phyloP scores from a whole-genome alignment of 139 green algal species.

The Chlamydomonas schloesseri region DNA sequence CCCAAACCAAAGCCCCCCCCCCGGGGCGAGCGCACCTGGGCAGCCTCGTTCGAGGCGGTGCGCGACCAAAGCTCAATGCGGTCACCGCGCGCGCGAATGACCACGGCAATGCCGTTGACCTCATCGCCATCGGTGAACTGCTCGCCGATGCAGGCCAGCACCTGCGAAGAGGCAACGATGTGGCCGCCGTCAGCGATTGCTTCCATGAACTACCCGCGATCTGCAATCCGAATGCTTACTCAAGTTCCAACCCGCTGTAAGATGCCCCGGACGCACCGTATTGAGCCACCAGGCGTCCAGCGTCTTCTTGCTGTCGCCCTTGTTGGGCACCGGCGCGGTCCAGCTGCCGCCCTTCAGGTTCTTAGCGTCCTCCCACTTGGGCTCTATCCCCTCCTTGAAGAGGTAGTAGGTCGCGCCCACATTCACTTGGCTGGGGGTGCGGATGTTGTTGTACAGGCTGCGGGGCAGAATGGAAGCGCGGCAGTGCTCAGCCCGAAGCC shows the following conservation, averaged over 20 bases:
- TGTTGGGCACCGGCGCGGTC: conserved; percentile 85
- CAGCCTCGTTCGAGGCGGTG: conserved; percentile 90
- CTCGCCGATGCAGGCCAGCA: conserved; percentile 98
- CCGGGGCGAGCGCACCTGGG: conserved; percentile 61
- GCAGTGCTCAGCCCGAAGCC: neutral
- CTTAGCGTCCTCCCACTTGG: conserved; percentile 98
- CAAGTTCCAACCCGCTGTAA: too few relatives aligned
- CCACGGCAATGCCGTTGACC: conserved; percentile 96
- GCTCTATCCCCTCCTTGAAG: conserved; percentile 98
- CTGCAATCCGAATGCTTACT: too few relatives aligned
- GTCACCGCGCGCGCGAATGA: conserved; percentile 86
- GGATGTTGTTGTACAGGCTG: conserved; percentile 99
- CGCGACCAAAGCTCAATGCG: conserved; percentile 96
- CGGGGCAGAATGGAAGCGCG: neutral
- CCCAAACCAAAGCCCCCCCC: too few relatives aligned
- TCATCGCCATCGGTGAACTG: conserved; percentile 97
- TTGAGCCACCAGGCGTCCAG: conserved; percentile 97
- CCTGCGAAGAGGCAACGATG: conserved; percentile 61
- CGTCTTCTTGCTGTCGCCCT: conserved; percentile 67
- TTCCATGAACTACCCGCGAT: neutral
- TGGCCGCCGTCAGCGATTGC: too few relatives aligned
- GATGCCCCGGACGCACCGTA: conserved; percentile 61
- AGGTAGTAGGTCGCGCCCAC: conserved; percentile 92
- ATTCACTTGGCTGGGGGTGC: conserved; percentile 88
- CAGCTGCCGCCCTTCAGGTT: conserved; percentile 93